Base-by-base conservation (phyloP, 176 grass and related monocot genomes). In the Typha latifolia region DNA sequence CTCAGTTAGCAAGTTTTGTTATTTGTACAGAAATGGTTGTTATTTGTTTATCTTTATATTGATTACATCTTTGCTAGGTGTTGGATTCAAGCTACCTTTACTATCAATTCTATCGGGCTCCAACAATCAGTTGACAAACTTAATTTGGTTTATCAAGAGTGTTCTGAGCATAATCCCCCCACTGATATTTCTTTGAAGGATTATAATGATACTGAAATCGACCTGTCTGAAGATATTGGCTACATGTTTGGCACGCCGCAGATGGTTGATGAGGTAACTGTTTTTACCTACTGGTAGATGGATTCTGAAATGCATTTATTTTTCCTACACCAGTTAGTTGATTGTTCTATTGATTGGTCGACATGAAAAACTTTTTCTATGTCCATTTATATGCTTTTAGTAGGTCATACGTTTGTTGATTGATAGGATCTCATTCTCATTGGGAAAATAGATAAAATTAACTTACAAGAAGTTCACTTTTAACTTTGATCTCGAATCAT, bases 51-150 rank as follows among this genome's bases (percentile, higher is more conserved):
- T 31, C 37, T 5, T 43, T 51, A 69, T 14, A 10, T 47, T 61
- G 12, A 18, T 24, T 14, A 4, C 14, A 12, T 18, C 12, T 49
- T 21, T 24, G 13, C 32, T 66, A 97, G 93, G 81, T 79, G 82
- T 66, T 97, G 93, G 88, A 86, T 97, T 82, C 93, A 97, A 84
- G 93, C 85, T 80, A 80, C 78, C 20, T 97, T 91, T 69, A 80
- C 49, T 67, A 63, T 74, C 20, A 75, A 74, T 10, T 14, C 80
- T 50, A n/a, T 26, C 32, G 64, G 32, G 78, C 47, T 34, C 73
- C 32, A 66, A 51, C 34, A 31, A 66, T 67, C 62, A 70, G 80
- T 48, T 31, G 49, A 49, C 62, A 65, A 67, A 31, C 53, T 67
- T 53, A 27, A 76, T 49, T n/a, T 68, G 62, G 3, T 50, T 74